Evolutionary conservation across 306 rosid species (phyloP).

Genomic region (Sesbania bispinosa): DNA sequence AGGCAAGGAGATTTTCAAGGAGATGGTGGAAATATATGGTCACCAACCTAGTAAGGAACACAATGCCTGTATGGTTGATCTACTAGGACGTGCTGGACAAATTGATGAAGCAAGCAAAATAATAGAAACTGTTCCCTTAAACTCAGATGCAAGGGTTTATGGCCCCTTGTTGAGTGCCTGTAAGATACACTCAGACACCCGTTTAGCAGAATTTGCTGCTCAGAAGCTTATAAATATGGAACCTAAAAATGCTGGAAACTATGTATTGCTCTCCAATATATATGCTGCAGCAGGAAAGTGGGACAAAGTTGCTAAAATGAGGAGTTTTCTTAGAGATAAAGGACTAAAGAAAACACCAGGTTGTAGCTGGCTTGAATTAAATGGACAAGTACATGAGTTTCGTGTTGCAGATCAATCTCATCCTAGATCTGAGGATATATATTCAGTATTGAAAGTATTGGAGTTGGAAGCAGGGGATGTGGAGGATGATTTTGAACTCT

Average conservation of each 20-base stretch:
- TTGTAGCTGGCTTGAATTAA: slow-evolving; percentile 70
- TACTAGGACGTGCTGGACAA: slow-evolving; percentile 70
- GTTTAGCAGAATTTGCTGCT: slow-evolving; percentile 68
- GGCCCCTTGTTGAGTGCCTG: slow-evolving; percentile 78
- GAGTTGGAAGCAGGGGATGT: slow-evolving; percentile 52
- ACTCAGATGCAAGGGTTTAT: slow-evolving; percentile 70
- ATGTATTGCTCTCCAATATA: slow-evolving; percentile 69
- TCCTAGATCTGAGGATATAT: slow-evolving; percentile 54
- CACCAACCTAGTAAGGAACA: slow-evolving; percentile 68
- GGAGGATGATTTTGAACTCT: slow-evolving; percentile 26
- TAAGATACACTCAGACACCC: slow-evolving; percentile 53
- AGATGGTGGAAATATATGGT: slow-evolving; percentile 56
- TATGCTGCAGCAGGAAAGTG: slow-evolving; percentile 83
- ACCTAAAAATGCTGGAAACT: slow-evolving; percentile 75
- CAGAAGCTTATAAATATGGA: slow-evolving; percentile 66
- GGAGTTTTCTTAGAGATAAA: slow-evolving; percentile 58
- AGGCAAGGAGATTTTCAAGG: slow-evolving; percentile 56
- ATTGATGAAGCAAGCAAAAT: slow-evolving; percentile 57
- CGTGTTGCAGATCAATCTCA: slow-evolving; percentile 71
- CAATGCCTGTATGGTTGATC: slow-evolving; percentile 72
- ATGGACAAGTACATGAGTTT: slow-evolving; percentile 62
- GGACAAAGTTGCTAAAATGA: slow-evolving; percentile 71
- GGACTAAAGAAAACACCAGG: slow-evolving; percentile 74
- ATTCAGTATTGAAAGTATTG: slow-evolving; percentile 40
- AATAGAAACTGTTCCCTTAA: slow-evolving; percentile 48